phyloP scores from a whole-genome alignment of 345 rosid genomes.

The Gossypium longicalyx region DNA sequence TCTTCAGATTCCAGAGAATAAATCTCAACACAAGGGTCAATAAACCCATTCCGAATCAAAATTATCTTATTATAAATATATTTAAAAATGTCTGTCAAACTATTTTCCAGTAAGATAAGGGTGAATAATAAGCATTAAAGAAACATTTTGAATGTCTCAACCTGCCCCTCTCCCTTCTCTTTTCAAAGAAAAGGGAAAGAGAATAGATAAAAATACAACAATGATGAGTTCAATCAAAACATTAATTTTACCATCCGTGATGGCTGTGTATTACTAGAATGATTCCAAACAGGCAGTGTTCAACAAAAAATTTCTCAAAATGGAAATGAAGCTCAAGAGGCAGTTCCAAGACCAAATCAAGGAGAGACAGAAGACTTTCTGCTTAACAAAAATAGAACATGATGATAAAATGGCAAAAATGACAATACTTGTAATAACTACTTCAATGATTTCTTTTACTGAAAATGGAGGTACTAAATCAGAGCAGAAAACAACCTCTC shows the following conservation, averaged over 20 bases:
- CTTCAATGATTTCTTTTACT: not conserved
- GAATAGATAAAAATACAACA: not conserved
- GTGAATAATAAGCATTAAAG: not conserved
- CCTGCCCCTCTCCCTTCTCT: not conserved
- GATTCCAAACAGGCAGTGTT: not conserved
- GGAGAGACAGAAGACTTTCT: not conserved
- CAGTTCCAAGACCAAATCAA: not conserved
- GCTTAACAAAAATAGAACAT: not conserved
- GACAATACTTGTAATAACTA: not conserved
- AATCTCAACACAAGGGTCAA: not conserved
- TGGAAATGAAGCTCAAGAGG: not conserved
- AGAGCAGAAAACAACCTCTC: constrained; percentile 56
- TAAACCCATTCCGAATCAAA: not conserved
- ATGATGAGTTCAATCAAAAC: not conserved
- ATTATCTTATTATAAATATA: not conserved
- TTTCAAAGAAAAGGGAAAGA: not conserved
- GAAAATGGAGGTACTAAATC: not conserved
- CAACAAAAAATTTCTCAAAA: not conserved
- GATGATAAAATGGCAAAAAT: not conserved
- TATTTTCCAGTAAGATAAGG: not conserved
- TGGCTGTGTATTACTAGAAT: not conserved
- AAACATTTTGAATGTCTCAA: not conserved
- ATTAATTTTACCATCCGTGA: not conserved
- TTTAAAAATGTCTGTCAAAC: not conserved
- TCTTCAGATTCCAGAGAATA: not conserved